Percentiles rank a stretch among this genome's conserved stretches.
Evolutionary conservation across 1,284 basidiomycete genomes (phyloP).

Genomic region (Trametes hirsuta): DNA sequence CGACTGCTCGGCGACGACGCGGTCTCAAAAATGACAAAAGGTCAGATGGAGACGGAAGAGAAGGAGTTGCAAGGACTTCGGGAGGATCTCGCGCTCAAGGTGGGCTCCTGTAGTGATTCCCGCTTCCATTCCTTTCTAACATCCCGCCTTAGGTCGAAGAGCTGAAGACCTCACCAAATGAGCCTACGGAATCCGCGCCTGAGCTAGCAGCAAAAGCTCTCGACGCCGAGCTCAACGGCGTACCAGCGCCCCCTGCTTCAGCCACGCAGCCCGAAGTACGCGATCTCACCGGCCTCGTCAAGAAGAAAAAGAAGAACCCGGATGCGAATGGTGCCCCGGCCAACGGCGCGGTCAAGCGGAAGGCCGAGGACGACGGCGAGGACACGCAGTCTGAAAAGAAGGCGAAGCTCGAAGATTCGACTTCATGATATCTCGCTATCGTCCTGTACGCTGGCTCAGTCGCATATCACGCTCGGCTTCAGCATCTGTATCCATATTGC

Average conservation of each 20-base stretch:
- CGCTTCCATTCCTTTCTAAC: neutral
- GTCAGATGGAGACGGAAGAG: slow-evolving; percentile 74
- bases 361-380: slow-evolving; percentile 62
- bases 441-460: neutral
- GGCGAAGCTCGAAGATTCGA: slow-evolving; percentile 53
- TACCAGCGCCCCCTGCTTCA: slow-evolving; percentile 30
- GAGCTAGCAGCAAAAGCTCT: slow-evolving; percentile 68
- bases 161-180: slow-evolving; percentile 76
- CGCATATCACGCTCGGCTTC: neutral
- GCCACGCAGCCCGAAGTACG: slow-evolving; percentile 56
- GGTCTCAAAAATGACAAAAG: slow-evolving; percentile 62
- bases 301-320: slow-evolving; percentile 79
- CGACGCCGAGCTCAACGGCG: slow-evolving; percentile 64
- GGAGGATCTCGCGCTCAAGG: slow-evolving; percentile 84
- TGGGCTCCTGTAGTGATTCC: slow-evolving; percentile 29
- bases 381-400: slow-evolving; percentile 62
- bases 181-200: slow-evolving; percentile 58
- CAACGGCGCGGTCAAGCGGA: slow-evolving; percentile 58
- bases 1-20: slow-evolving; percentile 53
- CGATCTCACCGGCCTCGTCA: slow-evolving; percentile 81
- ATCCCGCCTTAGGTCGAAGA: slow-evolving; percentile 71
- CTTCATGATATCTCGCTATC: slow-evolving; percentile 10
- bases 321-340: slow-evolving; percentile 34
- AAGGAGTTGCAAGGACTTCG: slow-evolving; percentile 78
- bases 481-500: slow-evolving; percentile 25